phyloP scores from a whole-genome alignment of 768 basidiomycete species.

The Cystofilobasidium capitatum region DNA sequence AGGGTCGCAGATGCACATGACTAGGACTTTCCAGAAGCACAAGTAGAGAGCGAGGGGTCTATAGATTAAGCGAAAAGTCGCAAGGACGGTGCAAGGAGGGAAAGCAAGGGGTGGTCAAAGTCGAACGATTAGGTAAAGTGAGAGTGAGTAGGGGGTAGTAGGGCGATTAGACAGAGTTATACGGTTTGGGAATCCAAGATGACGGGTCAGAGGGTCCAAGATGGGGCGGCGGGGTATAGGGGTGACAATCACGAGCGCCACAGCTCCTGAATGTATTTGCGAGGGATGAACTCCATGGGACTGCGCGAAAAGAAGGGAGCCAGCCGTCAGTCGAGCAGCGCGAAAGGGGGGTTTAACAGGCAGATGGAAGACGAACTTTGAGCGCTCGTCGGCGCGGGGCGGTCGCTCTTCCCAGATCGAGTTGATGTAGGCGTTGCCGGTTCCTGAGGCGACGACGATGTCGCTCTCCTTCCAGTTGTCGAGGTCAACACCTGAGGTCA shows the following conservation, averaged over 20 bases:
- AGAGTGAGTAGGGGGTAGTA: background rate
- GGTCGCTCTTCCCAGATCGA: conserved; percentile 3
- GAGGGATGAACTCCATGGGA: background rate
- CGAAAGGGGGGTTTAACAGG: too few relatives aligned
- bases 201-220: too few relatives aligned
- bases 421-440: conserved; percentile 22
- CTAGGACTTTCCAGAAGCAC: too few relatives aligned
- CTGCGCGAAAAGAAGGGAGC: background rate
- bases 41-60: background rate
- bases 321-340: background rate
- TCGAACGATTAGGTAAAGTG: background rate
- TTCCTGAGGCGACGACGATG: conserved; percentile 5
- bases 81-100: too few relatives aligned
- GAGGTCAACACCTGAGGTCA: conserved; percentile 1
- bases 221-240: too few relatives aligned
- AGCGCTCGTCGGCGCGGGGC: background rate
- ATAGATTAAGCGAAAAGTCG: too few relatives aligned
- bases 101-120: background rate
- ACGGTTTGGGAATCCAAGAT: too few relatives aligned
- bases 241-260: background rate
- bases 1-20: too few relatives aligned
- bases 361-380: conserved; percentile 5
- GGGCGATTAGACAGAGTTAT: too few relatives aligned
- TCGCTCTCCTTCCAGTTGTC: conserved; percentile 24
- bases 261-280: background rate